Conservation (phyloP, 2,329 filamentous ascomycete genomes). For the Penicillium verrucosum region DNA sequence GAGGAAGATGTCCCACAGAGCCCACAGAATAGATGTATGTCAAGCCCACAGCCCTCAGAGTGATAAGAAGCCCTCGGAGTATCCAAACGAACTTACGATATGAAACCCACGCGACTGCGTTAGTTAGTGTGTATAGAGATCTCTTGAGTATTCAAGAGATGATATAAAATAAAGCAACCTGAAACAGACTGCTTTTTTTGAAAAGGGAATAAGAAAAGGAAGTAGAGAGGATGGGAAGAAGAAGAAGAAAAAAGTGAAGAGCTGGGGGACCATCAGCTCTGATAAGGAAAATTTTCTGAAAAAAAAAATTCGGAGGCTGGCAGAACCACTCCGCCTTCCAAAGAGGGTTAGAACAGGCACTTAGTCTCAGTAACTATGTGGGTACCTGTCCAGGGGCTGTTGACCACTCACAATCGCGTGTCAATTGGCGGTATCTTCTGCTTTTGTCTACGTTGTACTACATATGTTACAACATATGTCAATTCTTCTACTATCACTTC, state of each 20-base stretch:
- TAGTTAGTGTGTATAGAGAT: constrained; percentile 25
- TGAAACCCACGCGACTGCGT: constrained; percentile 35
- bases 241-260: constrained; percentile 22
- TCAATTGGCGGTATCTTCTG: constrained; percentile 9
- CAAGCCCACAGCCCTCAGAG: constrained; percentile 46
- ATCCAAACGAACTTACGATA: constrained; percentile 36
- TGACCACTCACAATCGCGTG: constrained; percentile 7
- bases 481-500: not conserved
- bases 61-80: constrained; percentile 37
- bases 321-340: constrained; percentile 32
- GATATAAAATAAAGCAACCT: constrained; percentile 15
- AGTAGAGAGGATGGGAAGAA: constrained; percentile 21
- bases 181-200: constrained; percentile 12
- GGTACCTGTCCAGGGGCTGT: constrained; percentile 17
- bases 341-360: constrained; percentile 14
- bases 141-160: constrained; percentile 4
- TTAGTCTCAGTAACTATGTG: constrained; percentile 17
- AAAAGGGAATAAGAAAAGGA: constrained; percentile 9
- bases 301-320: constrained; percentile 32
- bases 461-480: not conserved
- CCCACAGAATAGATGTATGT: constrained; percentile 43
- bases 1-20: constrained; percentile 36
- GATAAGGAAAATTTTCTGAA: constrained; percentile 28
- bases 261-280: constrained; percentile 24
- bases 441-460: not conserved